Evolutionary conservation across 169 alveolate species (phyloP).

Genomic region (Eimeria necatrix): DNA sequence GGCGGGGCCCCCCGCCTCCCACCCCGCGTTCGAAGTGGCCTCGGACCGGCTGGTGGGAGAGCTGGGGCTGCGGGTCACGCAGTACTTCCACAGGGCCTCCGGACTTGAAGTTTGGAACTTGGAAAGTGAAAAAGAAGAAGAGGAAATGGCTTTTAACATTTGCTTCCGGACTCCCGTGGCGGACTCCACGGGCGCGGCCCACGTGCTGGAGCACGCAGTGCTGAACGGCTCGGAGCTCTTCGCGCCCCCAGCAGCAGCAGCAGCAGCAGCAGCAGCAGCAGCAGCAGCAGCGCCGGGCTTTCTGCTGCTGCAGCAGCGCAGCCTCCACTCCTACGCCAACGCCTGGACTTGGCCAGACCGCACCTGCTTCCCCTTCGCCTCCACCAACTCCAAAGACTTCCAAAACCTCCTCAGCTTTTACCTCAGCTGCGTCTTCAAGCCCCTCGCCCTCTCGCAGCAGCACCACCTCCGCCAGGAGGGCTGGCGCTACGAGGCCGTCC

Average conservation of each 20-base stretch:
- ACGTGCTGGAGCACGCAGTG: conserved; percentile 93
- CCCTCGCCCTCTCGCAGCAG: conserved; percentile 75
- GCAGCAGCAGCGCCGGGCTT: conserved; percentile 90
- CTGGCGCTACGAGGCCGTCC: conserved; percentile 87
- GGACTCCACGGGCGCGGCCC: conserved; percentile 85
- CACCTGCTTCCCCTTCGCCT: conserved; percentile 92
- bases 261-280: too few relatives aligned
- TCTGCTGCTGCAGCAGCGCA: conserved; percentile 88
- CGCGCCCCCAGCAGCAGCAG: conserved; percentile 90
- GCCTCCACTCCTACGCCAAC: conserved; percentile 90
- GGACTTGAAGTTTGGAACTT: conserved; percentile 52
- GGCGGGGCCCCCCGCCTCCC: conserved; percentile 25
- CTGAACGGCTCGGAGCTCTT: conserved; percentile 90
- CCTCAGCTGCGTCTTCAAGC: conserved; percentile 90
- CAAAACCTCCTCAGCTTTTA: conserved; percentile 88
- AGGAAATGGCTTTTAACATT: conserved; percentile 72
- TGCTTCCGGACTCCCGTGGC: conserved; percentile 72
- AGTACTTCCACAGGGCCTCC: conserved; percentile 59
- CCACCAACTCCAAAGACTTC: conserved; percentile 88
- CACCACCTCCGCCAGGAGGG: conserved; percentile 92
- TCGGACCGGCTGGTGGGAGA: conserved; percentile 6
- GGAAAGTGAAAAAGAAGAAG: neutral
- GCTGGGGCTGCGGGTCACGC: neutral
- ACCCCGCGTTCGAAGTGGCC: conserved; percentile 64
- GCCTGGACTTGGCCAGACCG: conserved; percentile 93